These are phyloP conservation scores for Dendrocalamus latiflorus DNA, from an alignment of 202 grass and related monocot genomes.

Conservation along the genomic window DNA sequence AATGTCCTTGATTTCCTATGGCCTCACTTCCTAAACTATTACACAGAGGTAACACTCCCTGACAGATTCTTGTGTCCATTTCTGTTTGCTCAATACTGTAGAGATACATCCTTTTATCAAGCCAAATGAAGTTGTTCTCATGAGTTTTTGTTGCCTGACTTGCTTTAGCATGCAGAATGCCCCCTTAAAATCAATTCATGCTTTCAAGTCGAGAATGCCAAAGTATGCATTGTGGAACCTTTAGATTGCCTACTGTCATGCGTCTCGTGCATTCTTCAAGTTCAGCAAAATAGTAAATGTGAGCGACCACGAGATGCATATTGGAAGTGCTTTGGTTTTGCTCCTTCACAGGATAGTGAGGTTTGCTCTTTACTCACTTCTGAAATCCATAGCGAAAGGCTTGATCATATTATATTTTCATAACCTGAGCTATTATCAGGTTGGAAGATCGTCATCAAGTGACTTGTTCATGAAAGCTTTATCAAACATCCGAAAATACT, in stretches of 20 bases:
- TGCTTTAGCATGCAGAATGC: too few species aligned
- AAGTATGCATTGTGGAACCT: constrained; percentile 61
- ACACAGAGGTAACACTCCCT: constrained; percentile 50
- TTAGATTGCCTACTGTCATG: constrained; percentile 68
- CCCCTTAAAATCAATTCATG: too few species aligned
- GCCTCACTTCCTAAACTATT: constrained; percentile 77
- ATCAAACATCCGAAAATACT: too few species aligned
- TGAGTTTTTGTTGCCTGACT: too few species aligned
- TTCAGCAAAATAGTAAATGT: constrained; percentile 49
- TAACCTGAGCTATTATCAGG: too few species aligned
- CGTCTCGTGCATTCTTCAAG: constrained; percentile 55
- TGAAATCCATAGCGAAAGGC: background rate
- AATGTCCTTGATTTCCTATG: constrained; percentile 72
- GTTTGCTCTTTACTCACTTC: constrained; percentile 34
- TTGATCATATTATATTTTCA: background rate
- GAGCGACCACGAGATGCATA: constrained; percentile 35
- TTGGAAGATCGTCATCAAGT: too few species aligned
- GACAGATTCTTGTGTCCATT: constrained; percentile 2
- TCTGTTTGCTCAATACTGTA: constrained; percentile 1
- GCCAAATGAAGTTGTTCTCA: too few species aligned
- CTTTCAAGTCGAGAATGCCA: too few species aligned
- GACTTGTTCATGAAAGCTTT: too few species aligned
- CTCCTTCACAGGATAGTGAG: constrained; percentile 80
- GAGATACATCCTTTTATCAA: background rate
- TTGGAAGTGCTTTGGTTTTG: constrained; percentile 80